Evolutionary conservation across 805 yeast species (phyloP).

Genomic region (Candida tallmaniae): DNA sequence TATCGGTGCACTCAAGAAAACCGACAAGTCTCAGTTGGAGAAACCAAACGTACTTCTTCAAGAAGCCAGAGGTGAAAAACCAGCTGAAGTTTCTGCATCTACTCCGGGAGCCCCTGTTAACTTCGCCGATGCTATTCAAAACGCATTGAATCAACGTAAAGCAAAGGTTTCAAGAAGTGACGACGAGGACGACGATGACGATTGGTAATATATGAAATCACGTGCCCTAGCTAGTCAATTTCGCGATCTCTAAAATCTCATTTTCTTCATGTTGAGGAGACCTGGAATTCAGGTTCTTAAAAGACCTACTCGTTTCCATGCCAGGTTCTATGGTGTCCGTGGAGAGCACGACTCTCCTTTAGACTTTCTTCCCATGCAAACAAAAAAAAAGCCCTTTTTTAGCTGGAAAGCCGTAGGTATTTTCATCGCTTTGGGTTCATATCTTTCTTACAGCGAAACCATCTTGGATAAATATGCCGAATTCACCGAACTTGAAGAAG

Average conservation of each 20-base stretch:
- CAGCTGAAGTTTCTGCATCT: constrained; percentile 4
- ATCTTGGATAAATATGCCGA: constrained; percentile 22
- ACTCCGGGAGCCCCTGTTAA: constrained; percentile 55
- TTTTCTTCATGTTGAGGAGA: no score
- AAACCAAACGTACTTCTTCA: constrained; percentile 68
- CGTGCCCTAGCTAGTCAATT: not conserved
- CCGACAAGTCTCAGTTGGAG: constrained; percentile 80
- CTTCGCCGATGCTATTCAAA: constrained; percentile 83
- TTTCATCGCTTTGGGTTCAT: constrained; percentile 20
- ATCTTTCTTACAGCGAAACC: constrained; percentile 23
- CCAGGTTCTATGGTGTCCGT: constrained; percentile 19
- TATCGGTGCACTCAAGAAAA: constrained; percentile 61
- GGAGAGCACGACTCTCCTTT: constrained; percentile 28
- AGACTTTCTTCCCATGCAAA: constrained; percentile 20
- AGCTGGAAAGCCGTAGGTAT: constrained; percentile 24
- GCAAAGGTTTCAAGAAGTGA: constrained; percentile 77
- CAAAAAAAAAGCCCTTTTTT: constrained; percentile 18
- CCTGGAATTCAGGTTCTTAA: no score
- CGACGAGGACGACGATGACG: constrained; percentile 74
- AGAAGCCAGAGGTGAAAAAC: constrained; percentile 62
- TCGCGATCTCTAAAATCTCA: no score
- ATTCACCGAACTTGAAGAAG: constrained; percentile 18
- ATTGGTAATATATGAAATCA: constrained; percentile 4
- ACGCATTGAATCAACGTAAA: constrained; percentile 79
- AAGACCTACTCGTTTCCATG: no score